phyloP scores from a whole-genome alignment of 148 eudicot species.

The Rhododendron ferrugineum region DNA sequence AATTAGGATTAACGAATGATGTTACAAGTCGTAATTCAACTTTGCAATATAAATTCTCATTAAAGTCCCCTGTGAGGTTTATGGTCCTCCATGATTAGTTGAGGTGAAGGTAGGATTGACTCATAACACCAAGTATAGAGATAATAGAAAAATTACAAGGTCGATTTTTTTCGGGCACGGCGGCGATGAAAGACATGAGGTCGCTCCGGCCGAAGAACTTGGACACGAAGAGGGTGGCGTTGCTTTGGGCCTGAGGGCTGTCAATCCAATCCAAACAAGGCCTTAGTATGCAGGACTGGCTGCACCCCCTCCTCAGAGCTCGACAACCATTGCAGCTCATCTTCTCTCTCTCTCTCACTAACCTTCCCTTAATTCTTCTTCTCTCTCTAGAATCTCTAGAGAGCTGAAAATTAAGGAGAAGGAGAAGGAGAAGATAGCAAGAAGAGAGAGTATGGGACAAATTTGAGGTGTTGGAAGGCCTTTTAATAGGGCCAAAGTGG shows the following conservation, averaged over 20 bases:
- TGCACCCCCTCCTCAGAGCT: conserved; percentile 67
- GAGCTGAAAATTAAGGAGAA: not conserved
- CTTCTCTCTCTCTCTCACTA: not conserved
- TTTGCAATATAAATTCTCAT: no score
- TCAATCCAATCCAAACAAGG: conserved; percentile 59
- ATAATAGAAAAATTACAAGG: not conserved
- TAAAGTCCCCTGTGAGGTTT: no score
- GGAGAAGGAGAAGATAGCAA: not conserved
- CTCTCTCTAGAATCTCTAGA: not conserved
- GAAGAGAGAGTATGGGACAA: not conserved
- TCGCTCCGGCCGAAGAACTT: conserved; percentile 75
- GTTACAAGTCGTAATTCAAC: no score
- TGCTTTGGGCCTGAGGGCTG: conserved; percentile 52
- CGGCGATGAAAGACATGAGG: conserved; percentile 65
- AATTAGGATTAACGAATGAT: no score
- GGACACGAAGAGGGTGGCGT: conserved; percentile 75
- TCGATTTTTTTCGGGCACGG: conserved; percentile 35
- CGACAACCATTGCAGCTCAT: conserved; percentile 86
- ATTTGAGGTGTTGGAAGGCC: not conserved
- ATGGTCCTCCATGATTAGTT: no score
- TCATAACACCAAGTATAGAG: no score
- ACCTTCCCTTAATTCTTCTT: not conserved
- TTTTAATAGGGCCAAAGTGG: not conserved
- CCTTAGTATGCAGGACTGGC: conserved; percentile 50
- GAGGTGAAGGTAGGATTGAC: no score